Percentiles rank a stretch among this genome's conserved stretches.
These are phyloP conservation scores for Fusarium sp. DNA, from an alignment of 2,329 filamentous ascomycete genomes.

Conservation along the genomic window DNA sequence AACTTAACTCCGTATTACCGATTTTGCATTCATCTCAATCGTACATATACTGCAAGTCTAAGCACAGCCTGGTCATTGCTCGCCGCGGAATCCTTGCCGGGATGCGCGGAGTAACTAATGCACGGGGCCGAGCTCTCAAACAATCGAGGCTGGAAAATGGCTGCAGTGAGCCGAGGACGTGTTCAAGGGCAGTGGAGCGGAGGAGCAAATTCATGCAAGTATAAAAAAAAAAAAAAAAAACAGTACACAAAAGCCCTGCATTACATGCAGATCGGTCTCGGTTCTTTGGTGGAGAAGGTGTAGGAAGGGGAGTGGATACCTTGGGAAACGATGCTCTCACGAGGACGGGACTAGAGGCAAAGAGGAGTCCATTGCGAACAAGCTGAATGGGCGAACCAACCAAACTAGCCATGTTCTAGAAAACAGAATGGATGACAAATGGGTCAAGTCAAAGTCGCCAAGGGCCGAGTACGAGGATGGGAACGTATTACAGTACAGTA, in stretches of 20 bases:
- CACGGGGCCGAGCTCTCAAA: constrained; percentile 32
- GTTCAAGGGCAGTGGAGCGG: constrained; percentile 24
- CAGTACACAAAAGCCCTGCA: constrained; percentile 26
- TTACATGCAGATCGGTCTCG: constrained; percentile 36
- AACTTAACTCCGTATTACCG: background rate
- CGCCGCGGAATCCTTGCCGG: constrained; percentile 30
- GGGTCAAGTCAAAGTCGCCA: constrained; percentile 7
- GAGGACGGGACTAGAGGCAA: constrained; percentile 33
- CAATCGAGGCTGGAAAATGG: constrained; percentile 25
- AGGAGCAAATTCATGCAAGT: constrained; percentile 4
- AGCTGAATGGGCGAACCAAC: constrained; percentile 9
- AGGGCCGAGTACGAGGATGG: constrained; percentile 27
- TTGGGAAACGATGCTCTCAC: constrained; percentile 16
- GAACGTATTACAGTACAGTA: background rate
- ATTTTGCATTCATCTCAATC: too few relatives aligned
- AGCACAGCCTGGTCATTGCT: constrained; percentile 38
- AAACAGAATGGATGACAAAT: constrained; percentile 41
- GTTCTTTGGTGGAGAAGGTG: constrained; percentile 24
- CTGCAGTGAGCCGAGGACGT: constrained; percentile 26
- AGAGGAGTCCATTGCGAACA: constrained; percentile 33
- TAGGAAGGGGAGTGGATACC: constrained; percentile 11
- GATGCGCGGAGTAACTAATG: constrained; percentile 27
- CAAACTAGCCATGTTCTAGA: constrained; percentile 43
- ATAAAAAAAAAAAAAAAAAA: constrained; percentile 4
- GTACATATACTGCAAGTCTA: background rate